These are phyloP conservation scores for Aeschynomene evenia DNA, from an alignment of 306 rosid species.

Conservation along the genomic window DNA sequence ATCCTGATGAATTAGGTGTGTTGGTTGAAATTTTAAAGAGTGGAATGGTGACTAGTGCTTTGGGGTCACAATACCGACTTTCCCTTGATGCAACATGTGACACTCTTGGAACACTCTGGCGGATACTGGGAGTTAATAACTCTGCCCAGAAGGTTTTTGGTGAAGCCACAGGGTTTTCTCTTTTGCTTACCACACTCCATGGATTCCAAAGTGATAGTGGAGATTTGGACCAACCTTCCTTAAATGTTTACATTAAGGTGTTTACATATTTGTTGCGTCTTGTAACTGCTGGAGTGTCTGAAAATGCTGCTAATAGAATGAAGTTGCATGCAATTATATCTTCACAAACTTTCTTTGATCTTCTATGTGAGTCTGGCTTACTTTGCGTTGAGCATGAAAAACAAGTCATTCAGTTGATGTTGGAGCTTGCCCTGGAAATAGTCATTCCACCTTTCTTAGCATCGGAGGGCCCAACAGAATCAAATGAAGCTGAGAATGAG, in stretches of 20 bases:
- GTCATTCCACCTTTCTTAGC: slow-evolving; percentile 77
- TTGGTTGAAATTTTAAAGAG: slow-evolving; percentile 92
- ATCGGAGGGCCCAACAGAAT: slow-evolving; percentile 51
- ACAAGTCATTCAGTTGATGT: slow-evolving; percentile 89
- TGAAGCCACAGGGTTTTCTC: slow-evolving; percentile 97
- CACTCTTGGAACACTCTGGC: slow-evolving; percentile 89
- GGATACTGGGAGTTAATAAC: slow-evolving; percentile 77
- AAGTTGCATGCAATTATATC: slow-evolving; percentile 75
- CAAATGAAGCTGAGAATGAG: slow-evolving; percentile 48
- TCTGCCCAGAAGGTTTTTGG: slow-evolving; percentile 88
- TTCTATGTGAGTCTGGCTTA: slow-evolving; percentile 88
- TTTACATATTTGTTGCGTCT: slow-evolving; percentile 73
- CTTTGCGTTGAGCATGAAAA: slow-evolving; percentile 84
- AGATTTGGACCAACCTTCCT: slow-evolving; percentile 52
- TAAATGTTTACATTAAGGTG: slow-evolving; percentile 59
- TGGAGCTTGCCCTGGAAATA: slow-evolving; percentile 93
- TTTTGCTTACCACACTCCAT: slow-evolving; percentile 91
- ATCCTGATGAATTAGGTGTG: slow-evolving; percentile 88
- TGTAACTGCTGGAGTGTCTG: slow-evolving; percentile 80
- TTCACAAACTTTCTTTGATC: slow-evolving; percentile 92
- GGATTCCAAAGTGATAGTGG: slow-evolving; percentile 83
- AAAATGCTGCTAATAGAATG: slow-evolving; percentile 75
- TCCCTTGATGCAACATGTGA: slow-evolving; percentile 90
- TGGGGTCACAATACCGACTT: slow-evolving; percentile 82
- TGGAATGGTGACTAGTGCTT: slow-evolving; percentile 86